Evolutionary conservation across 306 rosid species (phyloP), one percentile per base, ranked within the genome.

Genomic region (Vigna unguiculata): DNA sequence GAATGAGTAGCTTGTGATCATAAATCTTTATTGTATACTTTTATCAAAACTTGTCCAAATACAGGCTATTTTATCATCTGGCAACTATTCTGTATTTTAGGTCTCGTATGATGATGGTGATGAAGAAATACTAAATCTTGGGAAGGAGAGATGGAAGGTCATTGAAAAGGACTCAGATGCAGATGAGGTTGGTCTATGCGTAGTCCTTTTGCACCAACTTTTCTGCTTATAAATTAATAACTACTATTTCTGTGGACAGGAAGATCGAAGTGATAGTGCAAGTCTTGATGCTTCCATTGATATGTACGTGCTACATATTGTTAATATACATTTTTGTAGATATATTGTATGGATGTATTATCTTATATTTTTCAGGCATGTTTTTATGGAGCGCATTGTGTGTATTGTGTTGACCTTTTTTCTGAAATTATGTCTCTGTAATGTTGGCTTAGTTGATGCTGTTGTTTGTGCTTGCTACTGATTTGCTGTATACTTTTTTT

Each of bases 71-170:
- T 21, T 32, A 22, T 71, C 30, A 69, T 58, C 61, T 61, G 60
- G 81, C 45, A 38, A 72, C 13, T 62, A 13, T 47, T 76, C 14
- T 73, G 57, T 72, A 59, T 55, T 78, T 43, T 78, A 95, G 99
- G 93, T 95, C 28, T 17, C 46, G 21, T 92, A 95, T 75, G 84
- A 76, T 45, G 99, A 92, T 74, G 99, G 97, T 48, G 99, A 95
- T 58, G 40, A 72, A 67, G 99, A 95, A 84, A 12, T 59, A 43
- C 78, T 92, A 46, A 75, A 83, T 85, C 93, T 95, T 62, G 70
- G 17, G 53, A 83, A 46, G 52, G 89, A 95, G 78, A 89, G 17
- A 78, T 95, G 91, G 91, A 54, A 88, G 60, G 21, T 71, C 63
- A 75, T 87, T 77, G 75, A 79, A 62, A 84, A 62, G 24, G 85